Base-by-base conservation (phyloP, 169 alveolate genomes). In the Babesia divergens region DNA sequence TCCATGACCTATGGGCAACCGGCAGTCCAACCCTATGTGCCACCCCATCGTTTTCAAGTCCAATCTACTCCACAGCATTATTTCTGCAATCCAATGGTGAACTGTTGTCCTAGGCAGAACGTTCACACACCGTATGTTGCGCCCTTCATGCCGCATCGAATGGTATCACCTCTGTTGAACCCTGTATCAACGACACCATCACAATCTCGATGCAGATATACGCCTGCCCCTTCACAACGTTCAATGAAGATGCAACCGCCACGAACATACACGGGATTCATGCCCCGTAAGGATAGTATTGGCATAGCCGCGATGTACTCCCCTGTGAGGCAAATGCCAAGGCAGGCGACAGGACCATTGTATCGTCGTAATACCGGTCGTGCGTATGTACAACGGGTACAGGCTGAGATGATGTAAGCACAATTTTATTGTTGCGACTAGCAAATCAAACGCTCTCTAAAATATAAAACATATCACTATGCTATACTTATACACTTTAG, bases 311-410 rank as follows among this genome's bases (percentile, higher is more conserved):
- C 3, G 6, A 1, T 29, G 56, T 4, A 11, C 22, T 28, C 72
- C 13, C 59, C 72, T 4, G 28, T 47, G 22, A 1, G 58, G 31
- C 7, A 7, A 24, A 24, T 62, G 6, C 72, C 0, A 18, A 26
- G 72, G 37, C 72, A 62, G 46, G 28, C 44, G 2, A 62, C 72
- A 9, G 72, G 72, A 26, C 7, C 42, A 1, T 29, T 62, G 46
- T 62, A 62, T 38, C 51, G 60, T 24, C 58, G 72, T 3, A 62
- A 62, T 22, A 62, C 72, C 29, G 72, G 72, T 13, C 58, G 72
- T 7, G 72, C 72, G 20, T 46, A 62, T 28, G 56, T 18, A 13
- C 28, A 34, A 24, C 72, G 47, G 49, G 72, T 62, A 11, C 56
- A 62, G 42, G 72, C 72, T 16, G 59, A 58, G 14, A 62, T 62